Evolutionary conservation across 148 eudicot genomes (phyloP).

Genomic region (Rhododendron molle): DNA sequence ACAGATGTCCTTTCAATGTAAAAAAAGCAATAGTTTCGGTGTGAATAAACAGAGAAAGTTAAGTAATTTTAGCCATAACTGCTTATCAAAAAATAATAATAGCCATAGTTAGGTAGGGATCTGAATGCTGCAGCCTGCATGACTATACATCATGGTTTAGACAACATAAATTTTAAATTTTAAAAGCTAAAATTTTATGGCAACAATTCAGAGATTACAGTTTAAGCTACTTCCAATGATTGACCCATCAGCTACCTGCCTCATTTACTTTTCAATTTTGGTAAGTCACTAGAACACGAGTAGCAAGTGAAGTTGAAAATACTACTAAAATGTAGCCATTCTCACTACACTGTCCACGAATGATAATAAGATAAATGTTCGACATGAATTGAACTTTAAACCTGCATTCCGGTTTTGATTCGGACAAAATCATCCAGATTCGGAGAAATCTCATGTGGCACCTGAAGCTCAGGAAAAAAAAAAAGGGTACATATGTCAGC

Average conservation of each 20-base stretch:
- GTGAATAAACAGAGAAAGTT: neutral
- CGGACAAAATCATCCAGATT: constrained; percentile 80
- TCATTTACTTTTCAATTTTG: neutral
- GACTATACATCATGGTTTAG: neutral
- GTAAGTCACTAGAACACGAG: neutral
- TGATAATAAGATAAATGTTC: neutral
- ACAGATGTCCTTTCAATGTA: neutral
- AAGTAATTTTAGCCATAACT: neutral
- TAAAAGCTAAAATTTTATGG: neutral
- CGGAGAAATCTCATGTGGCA: constrained; percentile 63
- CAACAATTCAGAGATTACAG: neutral
- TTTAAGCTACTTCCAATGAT: neutral
- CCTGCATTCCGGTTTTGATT: constrained; percentile 88
- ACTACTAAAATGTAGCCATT: neutral
- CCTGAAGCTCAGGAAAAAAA: constrained; percentile 41
- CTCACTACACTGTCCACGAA: neutral
- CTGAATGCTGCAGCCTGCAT: neutral
- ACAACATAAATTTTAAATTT: neutral
- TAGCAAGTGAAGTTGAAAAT: neutral
- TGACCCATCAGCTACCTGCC: neutral
- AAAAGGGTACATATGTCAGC: neutral
- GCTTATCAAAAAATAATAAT: no score
- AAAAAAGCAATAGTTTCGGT: neutral
- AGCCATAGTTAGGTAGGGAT: neutral
- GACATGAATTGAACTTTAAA: constrained; percentile 6